Evolutionary conservation across 2,329 filamentous ascomycete species (phyloP), one percentile per base, ranked within the genome.

Genomic region (Sporothrix protearum): DNA sequence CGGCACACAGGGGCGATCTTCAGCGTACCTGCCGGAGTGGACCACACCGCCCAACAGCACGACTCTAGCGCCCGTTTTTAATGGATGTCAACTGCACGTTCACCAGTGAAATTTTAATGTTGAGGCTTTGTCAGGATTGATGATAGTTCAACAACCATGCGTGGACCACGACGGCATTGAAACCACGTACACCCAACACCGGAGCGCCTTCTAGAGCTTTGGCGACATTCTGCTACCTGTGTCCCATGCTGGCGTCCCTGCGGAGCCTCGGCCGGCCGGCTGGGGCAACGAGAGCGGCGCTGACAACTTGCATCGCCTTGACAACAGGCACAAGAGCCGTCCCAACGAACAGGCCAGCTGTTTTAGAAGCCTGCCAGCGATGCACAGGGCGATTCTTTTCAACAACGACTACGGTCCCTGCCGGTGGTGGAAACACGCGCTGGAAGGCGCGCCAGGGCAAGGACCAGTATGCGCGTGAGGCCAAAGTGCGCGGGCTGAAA

Each of bases 371-470:
- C 9, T 67, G 64, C 10, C 8, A 10, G 51, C 39, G 1, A 5
- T 68, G 22, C 19, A 14, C 1, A 28, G n/a, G 25, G 8, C 53
- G 68, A 2, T 39, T n/a, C 5, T 73, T 74, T 47, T 53, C 71
- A 14, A 49, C 22, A 3, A 68, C 57, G 8, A 2, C 57, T 0
- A 12, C 39, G 14, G 45, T 53, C 2, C 5, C 63, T 0, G 70
- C 72, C 1, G 94, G 92, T 2, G 93, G 90, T 2, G 93, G 90
- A 1, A 92, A 87, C 61, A 82, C 81, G 68, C 85, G 89, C 80
- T 99, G 96, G 96, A 93, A 93, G 79, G 85, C 86, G 69, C 90
- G 96, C 25, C 94, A 97, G 78, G 83, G 83, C 51, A 86, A 81
- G 53, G 96, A 99, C 81, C 81, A 81, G 22, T 97, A 89, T 79